phyloP scores from a whole-genome alignment of 106 monocot species.

The Alisma plantagoaquatica region DNA sequence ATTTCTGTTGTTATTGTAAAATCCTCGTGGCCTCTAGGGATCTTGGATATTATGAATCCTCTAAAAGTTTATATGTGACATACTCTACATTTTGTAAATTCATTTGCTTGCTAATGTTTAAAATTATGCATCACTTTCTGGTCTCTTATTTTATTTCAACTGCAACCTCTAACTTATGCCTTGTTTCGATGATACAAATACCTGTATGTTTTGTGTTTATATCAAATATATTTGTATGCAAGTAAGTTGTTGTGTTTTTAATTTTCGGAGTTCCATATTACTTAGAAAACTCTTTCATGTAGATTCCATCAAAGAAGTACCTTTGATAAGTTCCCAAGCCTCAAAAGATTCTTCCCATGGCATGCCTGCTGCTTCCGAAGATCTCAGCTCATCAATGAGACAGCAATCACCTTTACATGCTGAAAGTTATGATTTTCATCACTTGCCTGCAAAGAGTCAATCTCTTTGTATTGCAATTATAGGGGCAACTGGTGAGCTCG shows the following conservation, averaged over 20 bases:
- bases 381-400: neutral
- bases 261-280: neutral
- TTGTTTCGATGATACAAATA: neutral
- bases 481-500: constrained; percentile 84
- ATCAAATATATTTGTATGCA: too few relatives aligned
- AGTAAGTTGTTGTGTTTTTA: too few relatives aligned
- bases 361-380: too few relatives aligned
- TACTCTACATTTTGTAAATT: too few relatives aligned
- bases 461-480: constrained; percentile 81
- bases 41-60: too few relatives aligned
- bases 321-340: neutral
- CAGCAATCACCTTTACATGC: neutral
- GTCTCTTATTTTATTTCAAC: neutral
- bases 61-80: too few relatives aligned
- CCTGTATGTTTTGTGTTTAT: neutral
- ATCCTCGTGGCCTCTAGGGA: too few relatives aligned
- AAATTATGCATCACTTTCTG: neutral
- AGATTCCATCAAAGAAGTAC: neutral
- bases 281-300: neutral
- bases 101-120: too few relatives aligned
- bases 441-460: constrained; percentile 10
- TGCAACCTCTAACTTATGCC: neutral
- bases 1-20: too few relatives aligned
- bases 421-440: constrained; percentile 1
- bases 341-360: too few relatives aligned